Base-by-base conservation (phyloP, 2,329 filamentous ascomycete genomes). In the Colletotrichum tofieldiae region DNA sequence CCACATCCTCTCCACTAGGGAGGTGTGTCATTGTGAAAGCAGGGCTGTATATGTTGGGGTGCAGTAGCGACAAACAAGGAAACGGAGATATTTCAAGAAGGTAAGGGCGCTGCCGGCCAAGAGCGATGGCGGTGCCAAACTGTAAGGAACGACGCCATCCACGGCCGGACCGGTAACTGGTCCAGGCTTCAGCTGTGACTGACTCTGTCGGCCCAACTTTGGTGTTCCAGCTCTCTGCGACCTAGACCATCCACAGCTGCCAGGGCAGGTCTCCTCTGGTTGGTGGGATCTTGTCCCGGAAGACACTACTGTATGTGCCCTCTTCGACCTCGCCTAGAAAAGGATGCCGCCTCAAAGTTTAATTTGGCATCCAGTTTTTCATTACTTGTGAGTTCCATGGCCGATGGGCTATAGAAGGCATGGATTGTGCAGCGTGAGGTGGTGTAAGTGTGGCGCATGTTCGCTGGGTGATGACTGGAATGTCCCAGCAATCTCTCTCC, bases 391-490 rank as follows among this genome's bases (percentile, higher is more conserved):
- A 67, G 55, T 62, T 58, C 23, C 55, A 37, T 58, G 49, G 23
- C 20, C 35, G 16, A 51, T 32, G 18, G 23, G 14, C 14, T 49
- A 37, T 47, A 12, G 32, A 67, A 29, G 37, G 49, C 39, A 47
- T 37, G 23, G 32, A 65, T 47, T 54, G 32, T 60, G 54, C 54
- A 39, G n/a, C 47, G 62, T 52, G 35, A 62, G 29, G 43, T 35
- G 45, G 47, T 35, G 23, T 23, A 60, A 32, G 60, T 56, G 35
- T 64, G 60, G 54, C 35, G 56, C 58, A 35, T 54, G 70, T 68
- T 70, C 64, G 60, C 66, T 41, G 9, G 61, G 60, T 56, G 66
- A 71, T 32, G 6, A 32, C 26, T 69, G 65, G 65, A 72, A 72
- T 72, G 60, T 61, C 35, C 45, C 49, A 35, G 23, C 7, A 23